These are phyloP conservation scores for Leccinum uliginosum DNA, from an alignment of 768 basidiomycete species.

Conservation along the genomic window DNA sequence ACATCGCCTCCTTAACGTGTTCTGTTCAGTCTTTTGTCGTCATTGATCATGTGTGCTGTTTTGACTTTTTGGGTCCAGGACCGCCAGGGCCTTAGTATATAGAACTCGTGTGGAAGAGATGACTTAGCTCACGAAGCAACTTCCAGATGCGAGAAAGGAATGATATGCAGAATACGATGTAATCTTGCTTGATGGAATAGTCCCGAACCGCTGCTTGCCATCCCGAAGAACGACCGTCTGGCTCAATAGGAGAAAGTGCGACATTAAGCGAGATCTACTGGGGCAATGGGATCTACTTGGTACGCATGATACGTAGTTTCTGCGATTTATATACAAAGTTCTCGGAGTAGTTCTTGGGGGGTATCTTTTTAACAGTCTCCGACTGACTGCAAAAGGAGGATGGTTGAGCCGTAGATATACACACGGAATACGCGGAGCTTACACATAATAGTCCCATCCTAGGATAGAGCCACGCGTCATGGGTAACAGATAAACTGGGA, in stretches of 20 bases:
- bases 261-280: background rate
- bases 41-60: too few relatives aligned
- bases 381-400: conserved; percentile 43
- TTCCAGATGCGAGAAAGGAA: too few relatives aligned
- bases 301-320: conserved; percentile 78
- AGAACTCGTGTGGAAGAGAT: too few relatives aligned
- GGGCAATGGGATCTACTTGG: conserved; percentile 62
- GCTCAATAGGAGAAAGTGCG: background rate
- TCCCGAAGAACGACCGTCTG: background rate
- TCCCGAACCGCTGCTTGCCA: too few relatives aligned
- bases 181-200: too few relatives aligned
- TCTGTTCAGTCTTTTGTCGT: too few relatives aligned
- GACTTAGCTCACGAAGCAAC: too few relatives aligned
- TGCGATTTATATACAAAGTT: conserved; percentile 83
- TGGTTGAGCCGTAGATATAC: conserved; percentile 4
- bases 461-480: conserved; percentile 1
- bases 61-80: too few relatives aligned
- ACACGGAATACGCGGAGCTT: conserved; percentile 33
- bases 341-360: conserved; percentile 86
- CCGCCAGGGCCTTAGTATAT: too few relatives aligned
- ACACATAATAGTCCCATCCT: conserved; percentile 96
- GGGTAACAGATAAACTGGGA: background rate
- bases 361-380: conserved; percentile 59
- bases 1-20: too few relatives aligned
- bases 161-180: too few relatives aligned